Conservation (phyloP, 1,284 basidiomycete genomes). For the Leccinum fuscescens region DNA sequence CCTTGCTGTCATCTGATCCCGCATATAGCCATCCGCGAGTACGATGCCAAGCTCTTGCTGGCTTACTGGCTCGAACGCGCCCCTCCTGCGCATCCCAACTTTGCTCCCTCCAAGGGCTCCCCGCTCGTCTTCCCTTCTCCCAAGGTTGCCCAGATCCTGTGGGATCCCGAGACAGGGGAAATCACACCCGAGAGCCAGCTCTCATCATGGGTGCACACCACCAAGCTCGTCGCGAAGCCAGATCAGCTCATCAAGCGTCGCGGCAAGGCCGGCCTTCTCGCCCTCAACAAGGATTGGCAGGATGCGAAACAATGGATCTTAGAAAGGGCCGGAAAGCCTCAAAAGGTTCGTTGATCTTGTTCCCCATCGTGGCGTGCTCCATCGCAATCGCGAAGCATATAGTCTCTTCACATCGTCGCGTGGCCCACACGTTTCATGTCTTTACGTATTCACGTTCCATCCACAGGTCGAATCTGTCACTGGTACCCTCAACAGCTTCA, state of each 20-base stretch:
- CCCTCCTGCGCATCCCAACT: slow-evolving; percentile 54
- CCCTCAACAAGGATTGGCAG: slow-evolving; percentile 91
- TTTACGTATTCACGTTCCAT: slow-evolving; percentile 16
- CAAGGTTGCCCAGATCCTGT: slow-evolving; percentile 80
- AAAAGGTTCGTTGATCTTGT: slow-evolving; percentile 56
- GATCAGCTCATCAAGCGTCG: slow-evolving; percentile 99
- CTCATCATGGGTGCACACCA: slow-evolving; percentile 82
- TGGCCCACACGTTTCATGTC: not conserved
- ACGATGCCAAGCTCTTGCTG: slow-evolving; percentile 91
- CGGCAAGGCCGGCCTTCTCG: slow-evolving; percentile 95
- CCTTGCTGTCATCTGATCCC: slow-evolving; percentile 6
- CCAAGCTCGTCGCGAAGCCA: slow-evolving; percentile 90
- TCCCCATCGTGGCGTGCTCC: not conserved
- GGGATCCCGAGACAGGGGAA: slow-evolving; percentile 80
- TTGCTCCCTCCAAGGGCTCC: slow-evolving; percentile 42
- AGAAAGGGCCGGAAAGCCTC: slow-evolving; percentile 89
- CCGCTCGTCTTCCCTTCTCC: slow-evolving; percentile 67
- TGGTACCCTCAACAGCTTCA: slow-evolving; percentile 96
- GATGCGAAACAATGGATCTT: slow-evolving; percentile 87
- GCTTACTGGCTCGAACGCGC: slow-evolving; percentile 93
- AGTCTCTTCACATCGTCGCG: slow-evolving; percentile 6
- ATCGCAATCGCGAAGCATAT: slow-evolving; percentile 10
- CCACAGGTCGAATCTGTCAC: slow-evolving; percentile 86
- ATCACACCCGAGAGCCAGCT: slow-evolving; percentile 79
- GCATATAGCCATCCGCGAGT: slow-evolving; percentile 80